phyloP scores from a whole-genome alignment of 2,329 filamentous ascomycete species.

The Aureobasidium subglaciale region DNA sequence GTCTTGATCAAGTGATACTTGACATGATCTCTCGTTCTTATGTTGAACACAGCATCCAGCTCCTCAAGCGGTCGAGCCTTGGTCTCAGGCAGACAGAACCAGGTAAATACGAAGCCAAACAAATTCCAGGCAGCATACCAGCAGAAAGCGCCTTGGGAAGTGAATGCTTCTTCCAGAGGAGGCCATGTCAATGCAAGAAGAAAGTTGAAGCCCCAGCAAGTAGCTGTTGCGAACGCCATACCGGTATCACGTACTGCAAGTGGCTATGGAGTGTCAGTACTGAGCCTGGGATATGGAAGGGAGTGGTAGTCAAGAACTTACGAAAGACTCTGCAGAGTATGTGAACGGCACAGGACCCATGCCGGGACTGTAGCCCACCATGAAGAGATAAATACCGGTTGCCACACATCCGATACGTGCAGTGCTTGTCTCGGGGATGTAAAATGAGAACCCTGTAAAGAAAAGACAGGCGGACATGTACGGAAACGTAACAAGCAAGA shows the following conservation, averaged over 20 bases:
- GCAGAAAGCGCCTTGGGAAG: conserved; percentile 44
- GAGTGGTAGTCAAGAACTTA: conserved; percentile 22
- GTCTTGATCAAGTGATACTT: conserved; percentile 6
- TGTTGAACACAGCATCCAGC: conserved; percentile 31
- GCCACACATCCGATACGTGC: conserved; percentile 33
- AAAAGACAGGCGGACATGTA: conserved; percentile 42
- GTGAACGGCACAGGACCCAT: conserved; percentile 38
- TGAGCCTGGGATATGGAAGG: too few species aligned
- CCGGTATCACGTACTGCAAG: conserved; percentile 38
- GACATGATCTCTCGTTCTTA: conserved; percentile 12
- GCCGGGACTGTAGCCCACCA: conserved; percentile 44
- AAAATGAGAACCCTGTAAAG: conserved; percentile 45
- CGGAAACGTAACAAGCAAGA: conserved; percentile 39
- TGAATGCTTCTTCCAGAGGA: conserved; percentile 40
- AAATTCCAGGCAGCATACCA: conserved; percentile 53
- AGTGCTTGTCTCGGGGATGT: conserved; percentile 11
- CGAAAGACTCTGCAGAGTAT: conserved; percentile 35
- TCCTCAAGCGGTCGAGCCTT: conserved; percentile 41
- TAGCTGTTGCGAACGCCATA: conserved; percentile 43
- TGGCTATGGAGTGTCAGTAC: conserved; percentile 25
- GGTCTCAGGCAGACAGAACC: conserved; percentile 40
- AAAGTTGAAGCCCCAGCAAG: conserved; percentile 40
- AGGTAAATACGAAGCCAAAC: conserved; percentile 41
- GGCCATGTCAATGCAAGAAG: conserved; percentile 46
- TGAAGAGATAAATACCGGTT: conserved; percentile 37